phyloP scores from a whole-genome alignment of 2,329 filamentous ascomycete species.

The Juglanconis sp. region DNA sequence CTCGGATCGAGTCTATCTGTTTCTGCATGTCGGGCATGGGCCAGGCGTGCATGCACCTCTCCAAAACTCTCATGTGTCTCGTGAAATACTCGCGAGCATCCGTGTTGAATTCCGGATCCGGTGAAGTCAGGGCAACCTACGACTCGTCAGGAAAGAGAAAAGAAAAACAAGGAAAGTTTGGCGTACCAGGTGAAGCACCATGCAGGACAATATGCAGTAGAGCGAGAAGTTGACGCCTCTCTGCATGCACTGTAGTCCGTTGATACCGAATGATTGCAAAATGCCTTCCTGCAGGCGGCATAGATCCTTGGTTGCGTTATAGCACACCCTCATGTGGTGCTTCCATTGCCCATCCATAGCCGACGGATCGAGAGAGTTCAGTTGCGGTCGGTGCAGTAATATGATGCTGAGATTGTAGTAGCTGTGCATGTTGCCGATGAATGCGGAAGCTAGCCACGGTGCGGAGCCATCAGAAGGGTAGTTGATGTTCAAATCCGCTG shows the following conservation, averaged over 20 bases:
- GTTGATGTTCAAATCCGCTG: conserved; percentile 71
- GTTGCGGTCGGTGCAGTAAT: conserved; percentile 81
- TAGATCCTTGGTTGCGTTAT: conserved; percentile 77
- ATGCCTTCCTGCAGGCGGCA: conserved; percentile 86
- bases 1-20: conserved; percentile 83
- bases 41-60: conserved; percentile 78
- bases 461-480: conserved; percentile 76
- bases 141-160: conserved; percentile 13
- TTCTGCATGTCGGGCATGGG: conserved; percentile 86
- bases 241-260: conserved; percentile 85
- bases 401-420: conserved; percentile 86
- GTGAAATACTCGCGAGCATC: conserved; percentile 89
- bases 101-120: conserved; percentile 80
- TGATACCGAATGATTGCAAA: conserved; percentile 70
- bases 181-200: conserved; percentile 87
- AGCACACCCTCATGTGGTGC: conserved; percentile 81
- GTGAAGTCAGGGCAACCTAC: conserved; percentile 87
- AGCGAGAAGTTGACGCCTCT: conserved; percentile 92
- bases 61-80: conserved; percentile 88
- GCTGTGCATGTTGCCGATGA: conserved; percentile 82
- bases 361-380: conserved; percentile 74
- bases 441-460: conserved; percentile 83
- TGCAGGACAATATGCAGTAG: conserved; percentile 87
- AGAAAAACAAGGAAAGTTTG: not conserved
- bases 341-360: conserved; percentile 75